Percentiles rank a stretch among this genome's conserved stretches.
Evolutionary conservation across 176 grass and related monocot species (phyloP).

Genomic region (Pharus latifolius): DNA sequence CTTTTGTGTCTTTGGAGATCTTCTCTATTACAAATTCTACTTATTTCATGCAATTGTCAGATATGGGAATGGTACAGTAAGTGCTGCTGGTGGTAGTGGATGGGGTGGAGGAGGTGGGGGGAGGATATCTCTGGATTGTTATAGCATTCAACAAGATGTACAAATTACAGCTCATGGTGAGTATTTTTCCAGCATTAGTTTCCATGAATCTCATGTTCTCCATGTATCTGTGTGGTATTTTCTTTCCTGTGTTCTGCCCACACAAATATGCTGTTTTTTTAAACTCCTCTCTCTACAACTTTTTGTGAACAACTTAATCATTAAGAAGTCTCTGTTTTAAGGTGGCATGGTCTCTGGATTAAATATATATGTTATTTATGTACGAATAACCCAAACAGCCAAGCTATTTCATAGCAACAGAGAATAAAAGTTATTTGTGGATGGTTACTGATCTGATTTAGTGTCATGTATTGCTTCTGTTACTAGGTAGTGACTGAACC

Average conservation of each 20-base stretch:
- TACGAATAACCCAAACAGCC: not conserved
- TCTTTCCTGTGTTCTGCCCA: too few relatives aligned
- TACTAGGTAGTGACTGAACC: not conserved
- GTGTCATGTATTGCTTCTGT: conserved; percentile 3
- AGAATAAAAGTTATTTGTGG: not conserved
- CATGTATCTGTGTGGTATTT: too few relatives aligned
- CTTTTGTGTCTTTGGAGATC: conserved; percentile 6
- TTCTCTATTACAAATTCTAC: not conserved
- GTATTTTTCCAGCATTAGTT: conserved; percentile 30
- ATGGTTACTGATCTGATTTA: not conserved
- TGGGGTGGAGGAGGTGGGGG: conserved; percentile 94
- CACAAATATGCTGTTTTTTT: too few relatives aligned
- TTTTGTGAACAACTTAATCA: too few relatives aligned
- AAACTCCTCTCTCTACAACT: too few relatives aligned
- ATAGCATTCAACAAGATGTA: conserved; percentile 91
- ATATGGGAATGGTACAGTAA: conserved; percentile 90
- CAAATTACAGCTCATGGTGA: conserved; percentile 82
- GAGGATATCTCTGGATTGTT: conserved; percentile 79
- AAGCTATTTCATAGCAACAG: not conserved
- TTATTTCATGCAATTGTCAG: conserved; percentile 36
- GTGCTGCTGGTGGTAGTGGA: conserved; percentile 87
- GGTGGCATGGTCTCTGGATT: too few relatives aligned
- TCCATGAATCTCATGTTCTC: too few relatives aligned
- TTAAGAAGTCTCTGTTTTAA: too few relatives aligned
- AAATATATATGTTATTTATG: too few relatives aligned